phyloP scores from a whole-genome alignment of 2,329 filamentous ascomycete species.

The Monilinia vaccinii-corymbosi region DNA sequence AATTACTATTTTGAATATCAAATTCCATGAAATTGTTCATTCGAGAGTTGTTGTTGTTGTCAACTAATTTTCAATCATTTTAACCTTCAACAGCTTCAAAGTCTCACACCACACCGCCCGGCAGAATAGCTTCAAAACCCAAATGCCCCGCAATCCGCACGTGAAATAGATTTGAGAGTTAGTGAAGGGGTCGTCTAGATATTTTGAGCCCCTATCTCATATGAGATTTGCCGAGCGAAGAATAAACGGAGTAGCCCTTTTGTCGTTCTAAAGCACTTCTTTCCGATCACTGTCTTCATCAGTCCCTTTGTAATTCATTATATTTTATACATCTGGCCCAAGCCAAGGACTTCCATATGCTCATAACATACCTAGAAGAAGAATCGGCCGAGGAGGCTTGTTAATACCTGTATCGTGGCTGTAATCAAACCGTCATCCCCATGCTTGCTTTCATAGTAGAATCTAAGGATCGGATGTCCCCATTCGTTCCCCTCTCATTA shows the following conservation, averaged over 20 bases:
- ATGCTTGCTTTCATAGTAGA: background rate
- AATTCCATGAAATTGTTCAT: background rate
- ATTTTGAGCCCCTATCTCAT: background rate
- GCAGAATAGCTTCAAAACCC: constrained; percentile 1
- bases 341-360: background rate
- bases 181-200: background rate
- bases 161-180: background rate
- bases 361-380: background rate
- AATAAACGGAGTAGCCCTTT: background rate
- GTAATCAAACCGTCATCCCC: background rate
- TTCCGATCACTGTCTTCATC: background rate
- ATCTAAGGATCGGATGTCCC: background rate
- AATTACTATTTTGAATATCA: background rate
- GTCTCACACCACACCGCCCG: background rate
- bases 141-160: background rate
- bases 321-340: background rate
- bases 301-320: background rate
- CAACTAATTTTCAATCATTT: background rate
- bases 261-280: background rate
- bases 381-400: background rate
- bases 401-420: background rate
- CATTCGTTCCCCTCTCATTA: background rate
- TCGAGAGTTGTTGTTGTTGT: background rate
- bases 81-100: background rate
- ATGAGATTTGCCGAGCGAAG: background rate